Base-by-base conservation (phyloP, 2,329 filamentous ascomycete genomes). In the Hawksworthiomyces lignivorus region DNA sequence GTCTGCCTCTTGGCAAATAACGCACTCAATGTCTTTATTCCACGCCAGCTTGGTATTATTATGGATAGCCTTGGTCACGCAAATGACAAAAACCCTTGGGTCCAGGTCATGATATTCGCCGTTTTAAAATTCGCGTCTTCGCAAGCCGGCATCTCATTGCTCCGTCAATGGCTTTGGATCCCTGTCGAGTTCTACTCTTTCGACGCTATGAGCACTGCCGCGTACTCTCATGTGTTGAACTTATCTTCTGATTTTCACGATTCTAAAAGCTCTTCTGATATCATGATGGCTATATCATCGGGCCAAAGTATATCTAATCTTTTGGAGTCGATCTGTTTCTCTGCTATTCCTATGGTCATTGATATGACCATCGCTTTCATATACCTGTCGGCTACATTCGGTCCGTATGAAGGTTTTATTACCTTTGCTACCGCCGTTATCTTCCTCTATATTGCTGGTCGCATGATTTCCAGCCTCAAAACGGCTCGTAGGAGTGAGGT, bases 1-100 rank as follows among this genome's bases (percentile, higher is more conserved):
- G 32, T 84, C 2, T 84, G 84, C 50, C 67, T 92, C 18, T 58
- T 88, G n/a, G 65, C 70, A 39, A 75, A 80, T 42, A 87, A 89
- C 49, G 75, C 75, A 5, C 66, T 94, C 37, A 86, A 88, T 52
- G 67, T 94, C 12, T 64, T 94, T 31, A 77, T 87, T 24, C 87
- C 87, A n/a, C 75, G 84, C 17, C 85, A 92, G 56, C 76, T 90
- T 24, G 87, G 87, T 49, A 77, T 85, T 44, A 80, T 94, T 48
- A 81, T 86, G 49, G 78, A 92, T 53, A 75, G 75, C 46, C 64
- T 94, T 18, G 70, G 70, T 22, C 65, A 69, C 8, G 58, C 54
- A 27, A 68, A 71, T 31, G 61, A 67, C 32, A 66, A 59, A 43
- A 70, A 65, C 39, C 67, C 70, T 1, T 77, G 74, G 74, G 48